Evolutionary conservation across 108 stramenopile species (phyloP).

Genomic region (Craspedostauros australis): DNA sequence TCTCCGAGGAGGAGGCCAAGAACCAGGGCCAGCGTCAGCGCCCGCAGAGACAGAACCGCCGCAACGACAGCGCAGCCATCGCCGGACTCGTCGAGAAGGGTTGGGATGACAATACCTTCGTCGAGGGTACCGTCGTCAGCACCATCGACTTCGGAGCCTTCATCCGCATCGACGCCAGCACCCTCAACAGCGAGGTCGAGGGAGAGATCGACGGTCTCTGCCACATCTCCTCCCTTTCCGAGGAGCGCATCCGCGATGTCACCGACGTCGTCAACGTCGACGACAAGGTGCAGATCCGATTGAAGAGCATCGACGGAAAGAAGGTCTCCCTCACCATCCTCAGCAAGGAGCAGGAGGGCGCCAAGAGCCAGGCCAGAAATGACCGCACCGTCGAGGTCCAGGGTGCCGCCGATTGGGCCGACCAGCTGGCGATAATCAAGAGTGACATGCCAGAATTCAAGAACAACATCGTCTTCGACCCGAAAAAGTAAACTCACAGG

Average conservation of each 20-base stretch:
- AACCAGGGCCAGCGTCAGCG: slow-evolving; percentile 37
- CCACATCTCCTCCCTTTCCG: slow-evolving; percentile 74
- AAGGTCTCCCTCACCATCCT: slow-evolving; percentile 83
- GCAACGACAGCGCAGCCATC: slow-evolving; percentile 56
- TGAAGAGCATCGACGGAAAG: slow-evolving; percentile 54
- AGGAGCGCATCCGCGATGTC: slow-evolving; percentile 55
- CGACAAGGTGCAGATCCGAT: slow-evolving; percentile 78
- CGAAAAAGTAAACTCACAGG: too few relatives aligned
- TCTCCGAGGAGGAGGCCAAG: slow-evolving; percentile 66
- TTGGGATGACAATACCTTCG: slow-evolving; percentile 68
- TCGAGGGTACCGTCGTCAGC: slow-evolving; percentile 85
- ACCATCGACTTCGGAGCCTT: slow-evolving; percentile 90
- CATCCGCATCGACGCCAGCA: slow-evolving; percentile 76
- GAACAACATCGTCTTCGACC: too few relatives aligned
- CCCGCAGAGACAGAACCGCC: slow-evolving; percentile 44
- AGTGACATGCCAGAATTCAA: slow-evolving; percentile 49
- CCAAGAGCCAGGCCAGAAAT: slow-evolving; percentile 17
- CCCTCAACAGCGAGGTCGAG: slow-evolving; percentile 54
- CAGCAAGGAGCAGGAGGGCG: slow-evolving; percentile 70
- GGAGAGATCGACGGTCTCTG: slow-evolving; percentile 85
- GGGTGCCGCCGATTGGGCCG: slow-evolving; percentile 84
- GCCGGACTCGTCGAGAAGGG: slow-evolving; percentile 61
- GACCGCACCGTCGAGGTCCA: slow-evolving; percentile 11
- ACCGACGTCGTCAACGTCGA: slow-evolving; percentile 52
- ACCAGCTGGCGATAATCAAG: slow-evolving; percentile 39